A percentile compares a stretch with the other conserved stretches of the same genome.
These are phyloP conservation scores for Parathielavia appendiculata DNA, from an alignment of 495 filamentous ascomycete genomes.

Conservation along the genomic window DNA sequence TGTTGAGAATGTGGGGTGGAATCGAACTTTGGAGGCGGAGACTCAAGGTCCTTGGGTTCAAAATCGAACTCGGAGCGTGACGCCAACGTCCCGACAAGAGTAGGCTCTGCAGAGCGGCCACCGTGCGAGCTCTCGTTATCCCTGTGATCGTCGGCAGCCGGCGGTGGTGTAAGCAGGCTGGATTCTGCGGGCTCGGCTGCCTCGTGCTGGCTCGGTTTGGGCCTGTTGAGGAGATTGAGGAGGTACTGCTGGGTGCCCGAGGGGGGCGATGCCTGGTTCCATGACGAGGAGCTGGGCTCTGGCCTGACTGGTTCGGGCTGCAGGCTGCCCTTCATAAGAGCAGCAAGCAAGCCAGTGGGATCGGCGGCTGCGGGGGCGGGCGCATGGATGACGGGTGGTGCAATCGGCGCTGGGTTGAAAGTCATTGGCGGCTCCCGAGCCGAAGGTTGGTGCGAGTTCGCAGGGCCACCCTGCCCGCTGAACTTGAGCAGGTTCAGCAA, in stretches of 20 bases:
- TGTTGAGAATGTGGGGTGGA: constrained; percentile 40
- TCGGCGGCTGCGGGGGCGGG: constrained; percentile 44
- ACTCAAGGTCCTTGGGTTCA: constrained; percentile 32
- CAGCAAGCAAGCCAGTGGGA: constrained; percentile 48
- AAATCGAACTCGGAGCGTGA: constrained; percentile 37
- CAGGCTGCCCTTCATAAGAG: constrained; percentile 47
- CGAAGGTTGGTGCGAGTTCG: constrained; percentile 19
- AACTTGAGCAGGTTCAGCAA: constrained; percentile 87
- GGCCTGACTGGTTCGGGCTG: constrained; percentile 38
- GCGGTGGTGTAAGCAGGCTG: constrained; percentile 38
- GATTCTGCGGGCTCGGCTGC: constrained; percentile 38
- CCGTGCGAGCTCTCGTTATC: constrained; percentile 20
- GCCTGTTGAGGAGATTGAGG: constrained; percentile 48
- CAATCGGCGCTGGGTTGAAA: constrained; percentile 21
- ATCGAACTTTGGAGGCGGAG: constrained; percentile 34
- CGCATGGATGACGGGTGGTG: constrained; percentile 40
- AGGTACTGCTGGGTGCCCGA: constrained; percentile 49
- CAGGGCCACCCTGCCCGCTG: constrained; percentile 50
- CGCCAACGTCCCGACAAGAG: constrained; percentile 25
- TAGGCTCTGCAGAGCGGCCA: constrained; percentile 25
- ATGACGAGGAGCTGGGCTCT: constrained; percentile 29
- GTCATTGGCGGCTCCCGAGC: constrained; percentile 18
- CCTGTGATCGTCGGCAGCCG: constrained; percentile 28
- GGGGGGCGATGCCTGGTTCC: constrained; percentile 42
- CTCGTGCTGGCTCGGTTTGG: constrained; percentile 50